Evolutionary conservation across 2,329 filamentous ascomycete genomes (phyloP), one percentile per base, ranked within the genome.

Genomic region (Aspergillus ustus): DNA sequence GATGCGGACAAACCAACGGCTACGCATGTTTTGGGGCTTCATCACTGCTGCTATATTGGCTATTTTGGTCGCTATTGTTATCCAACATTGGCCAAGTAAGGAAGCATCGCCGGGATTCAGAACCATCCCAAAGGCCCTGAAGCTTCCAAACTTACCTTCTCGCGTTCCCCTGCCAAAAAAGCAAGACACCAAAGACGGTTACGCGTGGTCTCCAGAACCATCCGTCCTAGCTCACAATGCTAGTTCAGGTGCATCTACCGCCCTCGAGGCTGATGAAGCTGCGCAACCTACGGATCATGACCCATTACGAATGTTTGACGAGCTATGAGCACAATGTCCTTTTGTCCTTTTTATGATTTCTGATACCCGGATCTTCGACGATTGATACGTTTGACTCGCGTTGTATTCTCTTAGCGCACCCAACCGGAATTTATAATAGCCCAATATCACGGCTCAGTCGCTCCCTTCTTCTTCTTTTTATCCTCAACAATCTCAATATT

Each of bases 401-500:
- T 25, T 25, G 25, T 25, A 51, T 28, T 20, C 15, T n/a, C 20
- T 58, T 31, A 19, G 15, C 17, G 31, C 22, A 20, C 55, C n/a
- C 43, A 49, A n/a, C 15, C 17, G 22, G 13, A 13, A 64, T 73
- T 75, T 71, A 67, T 68, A 48, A 61, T 52, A 28, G 25, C 59
- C 46, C 28, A 57, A 45, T 40, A n/a, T 31, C 37, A 29, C 4
- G 17, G 40, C 49, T 65, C 57, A 62, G 59, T 63, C 57, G 43
- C 64, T 22, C 20, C 59, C 25, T 46, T 87, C 82, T 96, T 96
- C 87, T 95, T 95, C 83, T 92, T 93, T 87, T 97, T 97, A 76
- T 97, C 94, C 78, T 98, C 94, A 48, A 98, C 87, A 73, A 93
- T 81, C 80, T 98, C 94, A 70, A 98, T 90, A 79, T 99, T 97